phyloP scores from a whole-genome alignment of 441 rosid genomes.

The Rhodomyrtus psidioides region DNA sequence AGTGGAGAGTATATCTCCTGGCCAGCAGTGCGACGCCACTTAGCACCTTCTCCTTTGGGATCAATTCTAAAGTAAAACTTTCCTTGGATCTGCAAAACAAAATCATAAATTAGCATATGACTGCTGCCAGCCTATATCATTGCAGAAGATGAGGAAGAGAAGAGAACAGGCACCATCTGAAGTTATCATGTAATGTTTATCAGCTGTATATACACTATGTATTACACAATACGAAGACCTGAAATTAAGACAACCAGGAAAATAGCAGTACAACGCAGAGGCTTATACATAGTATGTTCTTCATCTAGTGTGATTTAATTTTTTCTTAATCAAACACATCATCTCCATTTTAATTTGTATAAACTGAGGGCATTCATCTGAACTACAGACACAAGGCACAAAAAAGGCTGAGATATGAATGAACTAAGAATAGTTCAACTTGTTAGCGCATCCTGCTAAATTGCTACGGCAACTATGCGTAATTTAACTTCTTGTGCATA shows the following conservation, averaged over 20 bases:
- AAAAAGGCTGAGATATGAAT: not conserved
- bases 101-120: not conserved
- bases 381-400: not conserved
- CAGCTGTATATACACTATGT: not conserved
- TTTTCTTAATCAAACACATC: not conserved
- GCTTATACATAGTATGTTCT: not conserved
- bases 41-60: constrained; percentile 64
- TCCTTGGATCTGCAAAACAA: constrained; percentile 44
- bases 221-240: not conserved
- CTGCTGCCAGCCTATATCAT: not conserved
- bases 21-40: constrained; percentile 66
- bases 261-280: not conserved
- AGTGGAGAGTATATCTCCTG: constrained; percentile 72
- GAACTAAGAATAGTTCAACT: not conserved
- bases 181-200: not conserved
- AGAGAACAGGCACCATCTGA: not conserved
- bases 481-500: not conserved
- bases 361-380: not conserved
- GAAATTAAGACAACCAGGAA: not conserved
- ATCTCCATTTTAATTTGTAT: not conserved
- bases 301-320: not conserved
- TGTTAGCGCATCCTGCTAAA: not conserved
- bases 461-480: not conserved
- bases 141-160: not conserved
- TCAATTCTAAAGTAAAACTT: constrained; percentile 50